Base-by-base conservation (phyloP, 2,329 filamentous ascomycete genomes). In the Colletotrichum lentis region DNA sequence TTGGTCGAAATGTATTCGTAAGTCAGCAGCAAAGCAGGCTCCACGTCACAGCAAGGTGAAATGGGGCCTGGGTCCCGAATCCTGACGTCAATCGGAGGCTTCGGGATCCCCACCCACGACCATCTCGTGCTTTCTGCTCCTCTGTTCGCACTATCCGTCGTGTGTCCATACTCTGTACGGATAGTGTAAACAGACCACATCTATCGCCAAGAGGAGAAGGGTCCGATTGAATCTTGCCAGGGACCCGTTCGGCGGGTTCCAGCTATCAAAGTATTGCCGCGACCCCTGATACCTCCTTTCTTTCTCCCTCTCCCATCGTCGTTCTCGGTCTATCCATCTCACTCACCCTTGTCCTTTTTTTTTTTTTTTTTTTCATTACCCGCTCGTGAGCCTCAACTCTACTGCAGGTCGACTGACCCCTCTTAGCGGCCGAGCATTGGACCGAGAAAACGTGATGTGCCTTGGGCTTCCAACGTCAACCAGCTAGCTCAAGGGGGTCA, bases 1-100 rank as follows among this genome's bases (percentile, higher is more conserved):
- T 11, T 6, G 12, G 53, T 22, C 20, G 22, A n/a, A n/a, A 39
- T n/a, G 41, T 57, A 39, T 22, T 58, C n/a, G n/a, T n/a, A 14
- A 31, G 53, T 56, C 16, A 16, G 53, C 43, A 24, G 31, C 31
- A 41, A 47, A 37, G 24, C 41, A 31, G 24, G 35, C 59, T 67
- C 5, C 43, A 31, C 27, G 8, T 31, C 14, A 22, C 8, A 18
- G 49, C 24, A 41, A 35, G 18, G 24, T 46, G 24, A 11, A 31
- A 31, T 31, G 27, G 31, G 20, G 27, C 27, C 27, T 39, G 58
- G 37, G 49, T 50, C 20, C 35, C 49, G 24, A 47, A 31, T 41
- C 62, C 50, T 69, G 66, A 69, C 66, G 66, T 69, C 66, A 69
- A 66, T 69, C 66, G 66, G 66, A 69, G 62, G 47, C 55, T 66